A percentile compares a stretch with the other conserved stretches of the same genome.
These are phyloP conservation scores for Linum trigynum DNA, from an alignment of 345 rosid genomes.

Conservation along the genomic window DNA sequence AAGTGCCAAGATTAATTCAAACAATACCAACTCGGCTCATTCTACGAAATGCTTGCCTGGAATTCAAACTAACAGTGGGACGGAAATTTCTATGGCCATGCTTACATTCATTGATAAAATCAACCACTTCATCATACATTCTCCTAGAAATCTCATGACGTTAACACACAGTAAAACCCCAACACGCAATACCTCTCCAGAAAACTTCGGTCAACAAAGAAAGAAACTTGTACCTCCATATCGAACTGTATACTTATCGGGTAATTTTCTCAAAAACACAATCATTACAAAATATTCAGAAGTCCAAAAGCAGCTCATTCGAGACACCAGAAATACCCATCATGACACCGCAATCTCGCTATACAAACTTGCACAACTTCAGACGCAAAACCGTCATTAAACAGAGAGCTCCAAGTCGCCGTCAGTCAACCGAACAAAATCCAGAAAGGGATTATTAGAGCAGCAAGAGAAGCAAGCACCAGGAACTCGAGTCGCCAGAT, in stretches of 20 bases:
- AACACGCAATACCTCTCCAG: neutral
- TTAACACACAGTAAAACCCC: too few relatives aligned
- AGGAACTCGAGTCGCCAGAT: neutral
- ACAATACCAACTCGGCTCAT: neutral
- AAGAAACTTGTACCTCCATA: neutral
- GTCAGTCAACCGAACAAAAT: too few relatives aligned
- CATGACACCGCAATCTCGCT: neutral
- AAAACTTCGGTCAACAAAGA: neutral
- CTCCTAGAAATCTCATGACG: neutral
- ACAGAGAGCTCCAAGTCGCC: too few relatives aligned
- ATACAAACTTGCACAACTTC: neutral
- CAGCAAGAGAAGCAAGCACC: neutral
- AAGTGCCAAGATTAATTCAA: neutral
- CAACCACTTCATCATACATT: neutral
- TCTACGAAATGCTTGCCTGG: too few relatives aligned
- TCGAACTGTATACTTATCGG: neutral
- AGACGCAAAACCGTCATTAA: neutral
- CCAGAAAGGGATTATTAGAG: neutral
- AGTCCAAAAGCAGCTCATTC: neutral
- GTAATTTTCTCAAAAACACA: neutral
- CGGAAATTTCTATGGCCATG: neutral
- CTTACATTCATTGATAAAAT: neutral
- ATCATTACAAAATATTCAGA: neutral
- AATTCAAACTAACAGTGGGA: neutral
- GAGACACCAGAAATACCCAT: neutral